A percentile compares a stretch with the other conserved stretches of the same genome.
Conservation (phyloP, 2,329 filamentous ascomycete genomes). For the Teratosphaeria gauchensis region DNA sequence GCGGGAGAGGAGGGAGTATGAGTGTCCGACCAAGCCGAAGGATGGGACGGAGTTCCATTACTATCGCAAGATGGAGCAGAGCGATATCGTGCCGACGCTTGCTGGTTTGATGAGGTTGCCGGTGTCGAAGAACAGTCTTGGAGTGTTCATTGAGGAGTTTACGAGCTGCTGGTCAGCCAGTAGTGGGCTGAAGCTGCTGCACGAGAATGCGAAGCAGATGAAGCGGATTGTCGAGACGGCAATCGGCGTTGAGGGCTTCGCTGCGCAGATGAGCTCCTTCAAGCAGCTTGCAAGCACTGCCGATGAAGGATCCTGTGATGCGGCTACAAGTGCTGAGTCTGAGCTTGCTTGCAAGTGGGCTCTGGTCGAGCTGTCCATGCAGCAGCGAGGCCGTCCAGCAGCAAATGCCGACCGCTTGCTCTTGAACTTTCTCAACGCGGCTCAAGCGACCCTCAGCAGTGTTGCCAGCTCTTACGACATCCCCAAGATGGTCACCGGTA, state of each 20-base stretch:
- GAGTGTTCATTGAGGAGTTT: slow-evolving; percentile 72
- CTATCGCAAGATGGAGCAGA: slow-evolving; percentile 81
- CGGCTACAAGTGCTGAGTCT: neutral
- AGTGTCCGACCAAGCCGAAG: slow-evolving; percentile 47
- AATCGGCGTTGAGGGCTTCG: slow-evolving; percentile 38
- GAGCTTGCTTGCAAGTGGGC: slow-evolving; percentile 20
- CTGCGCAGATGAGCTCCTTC: neutral
- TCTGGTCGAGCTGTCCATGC: slow-evolving; percentile 7
- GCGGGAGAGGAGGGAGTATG: slow-evolving; percentile 11
- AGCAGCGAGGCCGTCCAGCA: neutral
- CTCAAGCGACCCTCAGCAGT: slow-evolving; percentile 73
- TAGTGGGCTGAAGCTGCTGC: slow-evolving; percentile 51
- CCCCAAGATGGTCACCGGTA: slow-evolving; percentile 45
- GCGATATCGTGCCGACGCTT: slow-evolving; percentile 83
- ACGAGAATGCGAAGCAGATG: slow-evolving; percentile 74
- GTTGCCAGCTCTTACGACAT: slow-evolving; percentile 91
- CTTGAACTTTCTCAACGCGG: slow-evolving; percentile 53
- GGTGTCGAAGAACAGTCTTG: slow-evolving; percentile 79
- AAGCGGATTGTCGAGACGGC: slow-evolving; percentile 65
- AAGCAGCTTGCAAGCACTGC: neutral
- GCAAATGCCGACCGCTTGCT: neutral
- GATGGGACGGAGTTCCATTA: slow-evolving; percentile 63
- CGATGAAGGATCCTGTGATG: neutral
- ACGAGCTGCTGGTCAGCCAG: slow-evolving; percentile 58
- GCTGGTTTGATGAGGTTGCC: slow-evolving; percentile 81